Conservation (phyloP, 2,329 filamentous ascomycete genomes). For the Botryotinia convoluta region DNA sequence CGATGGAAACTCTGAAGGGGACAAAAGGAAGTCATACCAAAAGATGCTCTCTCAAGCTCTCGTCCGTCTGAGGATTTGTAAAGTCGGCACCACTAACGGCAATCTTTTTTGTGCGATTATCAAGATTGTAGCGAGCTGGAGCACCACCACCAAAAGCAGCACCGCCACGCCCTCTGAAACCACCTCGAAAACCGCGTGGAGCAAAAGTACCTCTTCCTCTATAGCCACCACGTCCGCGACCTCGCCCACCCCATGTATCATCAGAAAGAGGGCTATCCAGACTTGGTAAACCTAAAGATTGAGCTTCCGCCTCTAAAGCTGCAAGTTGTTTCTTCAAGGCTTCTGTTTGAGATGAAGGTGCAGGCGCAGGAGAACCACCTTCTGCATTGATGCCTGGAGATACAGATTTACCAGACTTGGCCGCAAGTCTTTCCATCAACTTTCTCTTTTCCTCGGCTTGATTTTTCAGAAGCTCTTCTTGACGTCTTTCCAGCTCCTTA, state of each 20-base stretch:
- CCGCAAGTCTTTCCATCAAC: slow-evolving; percentile 60
- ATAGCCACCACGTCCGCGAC: slow-evolving; percentile 41
- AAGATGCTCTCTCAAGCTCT: slow-evolving; percentile 68
- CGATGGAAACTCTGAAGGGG: slow-evolving; percentile 7
- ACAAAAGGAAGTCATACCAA: slow-evolving; percentile 49
- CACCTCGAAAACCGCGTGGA: slow-evolving; percentile 44
- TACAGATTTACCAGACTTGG: slow-evolving; percentile 44
- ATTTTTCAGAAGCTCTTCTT: slow-evolving; percentile 58
- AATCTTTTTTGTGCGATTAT: slow-evolving; percentile 71
- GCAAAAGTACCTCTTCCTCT: slow-evolving; percentile 37
- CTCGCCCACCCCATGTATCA: slow-evolving; percentile 43
- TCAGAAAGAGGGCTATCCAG: slow-evolving; percentile 55
- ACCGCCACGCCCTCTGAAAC: slow-evolving; percentile 48
- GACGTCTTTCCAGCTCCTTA: slow-evolving; percentile 63
- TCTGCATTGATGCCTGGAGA: slow-evolving; percentile 22
- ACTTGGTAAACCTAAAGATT: slow-evolving; percentile 54
- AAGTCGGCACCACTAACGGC: slow-evolving; percentile 63
- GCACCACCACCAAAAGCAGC: slow-evolving; percentile 34
- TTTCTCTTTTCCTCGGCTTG: slow-evolving; percentile 64
- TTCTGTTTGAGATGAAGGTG: slow-evolving; percentile 51
- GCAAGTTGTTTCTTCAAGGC: slow-evolving; percentile 69
- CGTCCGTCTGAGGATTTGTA: slow-evolving; percentile 60
- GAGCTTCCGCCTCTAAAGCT: slow-evolving; percentile 70
- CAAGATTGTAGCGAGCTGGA: slow-evolving; percentile 58
- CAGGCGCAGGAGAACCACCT: slow-evolving; percentile 25